Evolutionary conservation across 768 basidiomycete species (phyloP), one percentile per base, ranked within the genome.

Genomic region (Podaxis carcinomalis): DNA sequence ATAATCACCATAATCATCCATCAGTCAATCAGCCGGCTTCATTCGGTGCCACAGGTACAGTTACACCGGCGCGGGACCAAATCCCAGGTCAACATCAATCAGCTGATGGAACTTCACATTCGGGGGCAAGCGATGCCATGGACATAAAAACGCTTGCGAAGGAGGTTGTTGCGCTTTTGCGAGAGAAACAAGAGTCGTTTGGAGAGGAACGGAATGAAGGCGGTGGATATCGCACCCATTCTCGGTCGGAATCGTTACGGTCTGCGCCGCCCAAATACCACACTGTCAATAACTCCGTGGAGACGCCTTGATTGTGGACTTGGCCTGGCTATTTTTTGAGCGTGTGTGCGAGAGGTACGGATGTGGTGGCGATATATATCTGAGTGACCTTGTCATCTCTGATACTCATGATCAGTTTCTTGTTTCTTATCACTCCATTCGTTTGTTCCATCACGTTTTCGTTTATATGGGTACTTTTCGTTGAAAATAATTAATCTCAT

Each of bases 131-230:
- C 7, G 50, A 25, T 4, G 28, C 5, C 13, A 42, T 68, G 16
- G 60, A 66, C 37, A 57, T 68, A 14, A 60, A 66, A 4, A 62
- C 65, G 2, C 53, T 68, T 9, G 67, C 67, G 9, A 64, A 47
- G 23, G 67, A 68, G 46, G 65, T 68, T 5, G 67, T 60, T 4
- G 61, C 62, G 1, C 50, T 66, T 25, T 53, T 68, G 10, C 53
- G 56, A 13, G 21, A 56, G 32, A 35, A 59, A 42, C 37, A 27
- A 36, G 23, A 25, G 10, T 6, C 21, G 35, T 19, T 59, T 32
- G 60, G 46, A n/a, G 21, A 1, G 13, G 46, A 16, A 23, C 10
- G 13, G 47, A 21, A 10, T 9, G 47, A 21, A 23, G 19, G 4
- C 57, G 4, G 19, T 37, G 16, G 55, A 54, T 1, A 3, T 19